phyloP scores from a whole-genome alignment of 2,329 filamentous ascomycete species.

The Fusarium sp. region DNA sequence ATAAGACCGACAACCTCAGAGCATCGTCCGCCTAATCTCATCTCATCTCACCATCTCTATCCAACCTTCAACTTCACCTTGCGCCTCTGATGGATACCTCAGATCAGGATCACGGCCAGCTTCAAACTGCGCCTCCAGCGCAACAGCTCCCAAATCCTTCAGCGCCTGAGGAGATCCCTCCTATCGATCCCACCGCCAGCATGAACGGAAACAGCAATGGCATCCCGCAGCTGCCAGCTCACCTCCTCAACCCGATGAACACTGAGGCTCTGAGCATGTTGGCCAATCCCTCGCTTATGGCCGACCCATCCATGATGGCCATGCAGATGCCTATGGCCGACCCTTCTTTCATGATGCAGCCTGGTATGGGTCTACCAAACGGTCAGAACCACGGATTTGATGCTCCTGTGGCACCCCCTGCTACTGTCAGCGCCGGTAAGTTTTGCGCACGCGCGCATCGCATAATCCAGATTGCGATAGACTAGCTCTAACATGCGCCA shows the following conservation, averaged over 20 bases:
- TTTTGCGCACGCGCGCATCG: neutral
- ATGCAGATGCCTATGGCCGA: conserved; percentile 46
- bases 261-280: conserved; percentile 46
- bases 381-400: conserved; percentile 47
- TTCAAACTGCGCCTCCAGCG: conserved; percentile 32
- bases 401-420: conserved; percentile 38
- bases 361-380: conserved; percentile 50
- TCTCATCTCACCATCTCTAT: neutral
- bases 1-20: neutral
- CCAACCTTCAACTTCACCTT: neutral
- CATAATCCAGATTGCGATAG: neutral
- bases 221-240: conserved; percentile 39
- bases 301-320: conserved; percentile 45
- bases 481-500: conserved; percentile 51
- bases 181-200: conserved; percentile 18
- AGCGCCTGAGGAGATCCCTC: conserved; percentile 11
- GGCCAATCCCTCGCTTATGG: conserved; percentile 43
- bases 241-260: conserved; percentile 41
- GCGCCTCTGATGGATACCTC: conserved; percentile 38
- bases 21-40: neutral
- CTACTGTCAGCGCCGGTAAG: conserved; percentile 54
- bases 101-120: conserved; percentile 38
- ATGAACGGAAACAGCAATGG: conserved; percentile 35
- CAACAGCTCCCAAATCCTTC: no score
- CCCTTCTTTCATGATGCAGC: conserved; percentile 49